These are phyloP conservation scores for Aspergillus steynii DNA, from an alignment of 495 filamentous ascomycete species.

Conservation along the genomic window DNA sequence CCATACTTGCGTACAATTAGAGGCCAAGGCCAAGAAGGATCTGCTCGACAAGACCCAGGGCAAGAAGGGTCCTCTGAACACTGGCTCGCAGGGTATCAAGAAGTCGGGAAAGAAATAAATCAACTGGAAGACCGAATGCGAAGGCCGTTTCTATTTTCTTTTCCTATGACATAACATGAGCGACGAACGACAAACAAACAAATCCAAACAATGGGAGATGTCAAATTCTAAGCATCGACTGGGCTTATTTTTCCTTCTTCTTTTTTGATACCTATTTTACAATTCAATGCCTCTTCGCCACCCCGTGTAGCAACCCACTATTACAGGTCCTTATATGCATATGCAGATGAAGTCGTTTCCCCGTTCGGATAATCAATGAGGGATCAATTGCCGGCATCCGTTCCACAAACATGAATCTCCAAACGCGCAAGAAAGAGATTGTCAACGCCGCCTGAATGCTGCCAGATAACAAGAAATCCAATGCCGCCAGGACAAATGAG, in stretches of 20 bases:
- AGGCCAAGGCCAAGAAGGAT: constrained; percentile 77
- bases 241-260: neutral
- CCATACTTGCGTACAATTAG: constrained; percentile 35
- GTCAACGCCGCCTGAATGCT: neutral
- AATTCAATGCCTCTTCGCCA: neutral
- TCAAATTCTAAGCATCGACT: neutral
- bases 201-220: neutral
- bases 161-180: neutral
- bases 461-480: neutral
- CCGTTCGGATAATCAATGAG: constrained; percentile 2
- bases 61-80: constrained; percentile 62
- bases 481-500: neutral
- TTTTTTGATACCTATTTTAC: neutral
- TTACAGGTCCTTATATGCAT: neutral
- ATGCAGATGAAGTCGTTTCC: neutral
- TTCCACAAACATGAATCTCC: constrained; percentile 1
- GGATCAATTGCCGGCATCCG: neutral
- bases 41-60: constrained; percentile 63
- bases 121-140: neutral
- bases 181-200: neutral
- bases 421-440: neutral
- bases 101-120: constrained; percentile 84
- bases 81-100: constrained; percentile 82
- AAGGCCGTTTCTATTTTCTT: constrained; percentile 5
- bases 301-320: neutral